phyloP scores from a whole-genome alignment of 805 yeast species.

The Candida insectalens region DNA sequence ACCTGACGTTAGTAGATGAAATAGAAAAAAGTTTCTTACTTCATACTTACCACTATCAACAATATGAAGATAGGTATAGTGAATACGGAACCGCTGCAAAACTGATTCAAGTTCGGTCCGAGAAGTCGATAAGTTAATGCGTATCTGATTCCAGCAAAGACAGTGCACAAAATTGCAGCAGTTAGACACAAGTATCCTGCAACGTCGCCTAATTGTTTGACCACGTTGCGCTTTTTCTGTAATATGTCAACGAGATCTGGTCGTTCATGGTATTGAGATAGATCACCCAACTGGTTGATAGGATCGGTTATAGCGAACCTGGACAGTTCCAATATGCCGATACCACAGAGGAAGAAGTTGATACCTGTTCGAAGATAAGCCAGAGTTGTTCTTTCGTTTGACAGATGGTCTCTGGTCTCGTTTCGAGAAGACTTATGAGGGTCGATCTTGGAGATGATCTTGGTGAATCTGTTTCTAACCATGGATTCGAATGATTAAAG shows the following conservation, averaged over 20 bases:
- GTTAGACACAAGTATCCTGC: conserved; percentile 5
- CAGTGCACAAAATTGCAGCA: conserved; percentile 26
- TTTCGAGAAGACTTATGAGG: conserved; percentile 5
- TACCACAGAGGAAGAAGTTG: conserved; percentile 41
- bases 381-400: conserved; percentile 52
- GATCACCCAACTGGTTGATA: conserved; percentile 1
- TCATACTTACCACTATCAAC: conserved; percentile 8
- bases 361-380: conserved; percentile 53
- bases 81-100: conserved; percentile 26
- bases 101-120: conserved; percentile 10
- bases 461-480: not conserved
- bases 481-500: too few relatives aligned
- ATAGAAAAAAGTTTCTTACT: too few relatives aligned
- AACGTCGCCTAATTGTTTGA: conserved; percentile 5
- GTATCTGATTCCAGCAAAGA: conserved; percentile 36
- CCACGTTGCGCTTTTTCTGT: too few relatives aligned
- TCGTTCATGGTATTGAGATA: too few relatives aligned
- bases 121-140: conserved; percentile 29
- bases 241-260: too few relatives aligned
- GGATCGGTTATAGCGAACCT: conserved; percentile 23
- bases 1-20: too few relatives aligned
- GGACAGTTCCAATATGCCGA: conserved; percentile 44
- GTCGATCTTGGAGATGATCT: not conserved
- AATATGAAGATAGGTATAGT: conserved; percentile 26
- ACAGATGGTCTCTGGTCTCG: conserved; percentile 46